Percentiles rank a stretch among this genome's conserved stretches.
Evolutionary conservation across 495 filamentous ascomycete genomes (phyloP).

Genomic region (Glonium stellatum): DNA sequence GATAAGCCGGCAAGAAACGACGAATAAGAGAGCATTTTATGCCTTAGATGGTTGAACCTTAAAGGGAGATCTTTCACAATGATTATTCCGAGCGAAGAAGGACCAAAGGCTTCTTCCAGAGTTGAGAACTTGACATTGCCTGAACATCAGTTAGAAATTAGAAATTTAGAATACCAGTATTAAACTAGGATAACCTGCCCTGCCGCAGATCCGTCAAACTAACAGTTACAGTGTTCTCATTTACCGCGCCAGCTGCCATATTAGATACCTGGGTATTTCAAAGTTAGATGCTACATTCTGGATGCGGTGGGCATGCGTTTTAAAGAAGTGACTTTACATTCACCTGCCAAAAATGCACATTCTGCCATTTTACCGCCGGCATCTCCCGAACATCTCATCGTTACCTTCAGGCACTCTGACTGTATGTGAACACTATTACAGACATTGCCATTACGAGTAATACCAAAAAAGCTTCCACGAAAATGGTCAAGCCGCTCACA

Average conservation of each 20-base stretch:
- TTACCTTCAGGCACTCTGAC: neutral
- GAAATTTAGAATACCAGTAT: constrained; percentile 1
- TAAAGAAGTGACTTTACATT: neutral
- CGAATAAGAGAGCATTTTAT: constrained; percentile 71
- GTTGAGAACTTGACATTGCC: constrained; percentile 65
- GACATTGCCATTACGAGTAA: too few species aligned
- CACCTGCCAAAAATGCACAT: constrained; percentile 1
- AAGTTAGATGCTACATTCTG: neutral
- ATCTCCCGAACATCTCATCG: constrained; percentile 1
- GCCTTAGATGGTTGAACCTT: constrained; percentile 61
- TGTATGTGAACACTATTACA: too few species aligned
- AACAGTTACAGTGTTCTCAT: constrained; percentile 44
- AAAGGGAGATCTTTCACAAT: constrained; percentile 76
- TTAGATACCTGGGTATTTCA: neutral
- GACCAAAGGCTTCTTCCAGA: constrained; percentile 82
- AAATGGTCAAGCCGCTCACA: constrained; percentile 69
- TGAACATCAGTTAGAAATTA: constrained; percentile 29
- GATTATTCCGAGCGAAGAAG: constrained; percentile 85
- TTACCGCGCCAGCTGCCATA: neutral
- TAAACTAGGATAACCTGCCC: constrained; percentile 25
- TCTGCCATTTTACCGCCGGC: constrained; percentile 18
- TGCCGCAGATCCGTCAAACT: constrained; percentile 46
- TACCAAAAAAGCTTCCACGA: constrained; percentile 1
- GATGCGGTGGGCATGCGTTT: neutral
- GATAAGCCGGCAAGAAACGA: constrained; percentile 85